Percentiles rank a stretch among this genome's conserved stretches.
Evolutionary conservation across 2,329 filamentous ascomycete genomes (phyloP).

Genomic region (Colletotrichum melonis): DNA sequence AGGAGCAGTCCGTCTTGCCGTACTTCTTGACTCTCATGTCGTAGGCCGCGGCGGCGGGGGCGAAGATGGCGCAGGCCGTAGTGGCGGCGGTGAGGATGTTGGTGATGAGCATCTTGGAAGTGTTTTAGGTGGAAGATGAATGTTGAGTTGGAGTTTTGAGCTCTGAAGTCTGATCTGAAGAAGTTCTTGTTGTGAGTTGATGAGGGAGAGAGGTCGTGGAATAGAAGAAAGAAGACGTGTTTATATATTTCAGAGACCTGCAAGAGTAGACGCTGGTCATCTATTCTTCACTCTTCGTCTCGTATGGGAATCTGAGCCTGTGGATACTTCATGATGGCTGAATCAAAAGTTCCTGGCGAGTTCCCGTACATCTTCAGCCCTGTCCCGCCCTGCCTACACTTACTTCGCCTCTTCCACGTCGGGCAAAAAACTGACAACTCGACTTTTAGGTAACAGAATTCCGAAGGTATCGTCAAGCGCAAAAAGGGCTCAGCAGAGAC

Average conservation of each 20-base stretch:
- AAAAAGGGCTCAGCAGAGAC: no score
- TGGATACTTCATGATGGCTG: background rate
- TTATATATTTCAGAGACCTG: background rate
- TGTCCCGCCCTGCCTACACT: background rate
- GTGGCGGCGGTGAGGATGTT: constrained; percentile 3
- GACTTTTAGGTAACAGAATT: no score
- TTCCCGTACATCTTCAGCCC: background rate
- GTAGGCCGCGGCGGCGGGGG: background rate
- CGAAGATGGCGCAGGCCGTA: background rate
- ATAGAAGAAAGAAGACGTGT: background rate
- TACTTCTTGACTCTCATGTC: constrained; percentile 3
- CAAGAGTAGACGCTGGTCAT: background rate
- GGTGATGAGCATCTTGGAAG: background rate
- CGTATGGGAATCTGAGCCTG: background rate
- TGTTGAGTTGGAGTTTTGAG: background rate
- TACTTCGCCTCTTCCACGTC: background rate
- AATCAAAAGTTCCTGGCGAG: background rate
- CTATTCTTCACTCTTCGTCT: background rate
- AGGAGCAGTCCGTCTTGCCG: background rate
- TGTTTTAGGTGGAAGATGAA: background rate
- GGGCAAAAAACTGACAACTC: background rate
- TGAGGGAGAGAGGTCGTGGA: background rate
- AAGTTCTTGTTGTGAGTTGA: background rate
- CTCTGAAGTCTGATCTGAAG: background rate
- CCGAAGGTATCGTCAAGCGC: no score